Conservation (phyloP, 1,284 basidiomycete species). For the Malassezia sp. region DNA sequence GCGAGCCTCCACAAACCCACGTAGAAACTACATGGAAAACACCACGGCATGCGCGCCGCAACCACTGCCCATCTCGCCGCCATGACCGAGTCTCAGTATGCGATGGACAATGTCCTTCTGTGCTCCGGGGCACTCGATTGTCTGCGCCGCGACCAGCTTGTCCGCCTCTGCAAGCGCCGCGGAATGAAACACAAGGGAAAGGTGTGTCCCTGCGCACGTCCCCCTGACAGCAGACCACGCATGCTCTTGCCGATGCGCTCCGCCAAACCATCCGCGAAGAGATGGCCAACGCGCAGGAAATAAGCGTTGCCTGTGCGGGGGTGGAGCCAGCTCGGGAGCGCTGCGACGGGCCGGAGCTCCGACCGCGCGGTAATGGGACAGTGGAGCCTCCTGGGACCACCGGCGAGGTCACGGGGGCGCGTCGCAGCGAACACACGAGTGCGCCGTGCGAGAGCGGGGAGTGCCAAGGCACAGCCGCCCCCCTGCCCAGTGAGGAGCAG, state of each 20-base stretch:
- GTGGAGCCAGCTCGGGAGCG: too few species aligned
- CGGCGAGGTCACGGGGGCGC: too few species aligned
- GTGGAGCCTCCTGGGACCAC: too few species aligned
- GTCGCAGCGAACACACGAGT: too few species aligned
- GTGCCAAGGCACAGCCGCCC: too few species aligned
- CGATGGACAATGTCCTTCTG: not conserved
- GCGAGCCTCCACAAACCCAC: too few species aligned
- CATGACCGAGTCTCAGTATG: not conserved
- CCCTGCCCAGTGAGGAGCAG: too few species aligned
- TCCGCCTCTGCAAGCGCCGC: constrained; percentile 11
- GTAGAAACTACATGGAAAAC: constrained; percentile 3
- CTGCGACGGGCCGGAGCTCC: too few species aligned
- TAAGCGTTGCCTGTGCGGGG: too few species aligned
- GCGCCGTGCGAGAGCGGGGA: too few species aligned
- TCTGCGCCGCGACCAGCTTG: constrained; percentile 12
- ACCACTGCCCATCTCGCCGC: not conserved
- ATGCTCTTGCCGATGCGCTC: constrained; percentile 10
- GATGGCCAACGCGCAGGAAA: not conserved
- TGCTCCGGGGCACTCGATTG: constrained; percentile 13
- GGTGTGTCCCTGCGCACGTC: not conserved
- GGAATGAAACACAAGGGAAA: constrained; percentile 14
- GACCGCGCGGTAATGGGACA: too few species aligned
- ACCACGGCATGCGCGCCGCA: not conserved
- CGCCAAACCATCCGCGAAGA: constrained; percentile 3
- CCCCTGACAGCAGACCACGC: not conserved